Evolutionary conservation across 805 yeast genomes (phyloP).

Genomic region (Sugiyamaella smithiae): DNA sequence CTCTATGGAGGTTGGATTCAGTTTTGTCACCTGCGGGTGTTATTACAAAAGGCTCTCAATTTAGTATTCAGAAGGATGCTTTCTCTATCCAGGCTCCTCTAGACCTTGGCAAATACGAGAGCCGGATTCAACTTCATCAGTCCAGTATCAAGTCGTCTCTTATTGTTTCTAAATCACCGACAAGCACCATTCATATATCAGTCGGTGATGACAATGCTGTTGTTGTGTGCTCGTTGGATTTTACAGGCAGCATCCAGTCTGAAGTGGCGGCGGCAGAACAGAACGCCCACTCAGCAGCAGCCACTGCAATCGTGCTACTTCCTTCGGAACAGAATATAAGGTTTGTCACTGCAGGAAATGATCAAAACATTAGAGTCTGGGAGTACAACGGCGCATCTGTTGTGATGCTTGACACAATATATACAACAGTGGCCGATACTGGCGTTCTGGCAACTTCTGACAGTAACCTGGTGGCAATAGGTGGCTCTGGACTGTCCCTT

Average conservation of each 20-base stretch:
- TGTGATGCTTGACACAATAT: slow-evolving; percentile 40
- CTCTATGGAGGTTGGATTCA: slow-evolving; percentile 54
- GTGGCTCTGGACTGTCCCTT: slow-evolving; percentile 18
- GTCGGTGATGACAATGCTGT: slow-evolving; percentile 95
- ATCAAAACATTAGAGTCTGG: slow-evolving; percentile 77
- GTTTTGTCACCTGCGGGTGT: not conserved
- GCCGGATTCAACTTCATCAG: slow-evolving; percentile 59
- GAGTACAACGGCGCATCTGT: slow-evolving; percentile 32
- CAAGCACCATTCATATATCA: slow-evolving; percentile 45
- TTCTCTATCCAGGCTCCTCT: slow-evolving; percentile 1
- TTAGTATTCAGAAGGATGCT: not conserved
- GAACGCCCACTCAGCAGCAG: slow-evolving; percentile 81
- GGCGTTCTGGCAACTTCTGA: slow-evolving; percentile 50
- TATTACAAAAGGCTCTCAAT: not conserved
- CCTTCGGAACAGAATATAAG: slow-evolving; percentile 25
- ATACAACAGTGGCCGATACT: slow-evolving; percentile 88
- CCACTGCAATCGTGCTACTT: slow-evolving; percentile 55
- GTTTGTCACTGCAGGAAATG: slow-evolving; percentile 69
- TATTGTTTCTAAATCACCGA: slow-evolving; percentile 23
- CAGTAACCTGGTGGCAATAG: not conserved
- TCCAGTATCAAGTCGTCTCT: slow-evolving; percentile 74
- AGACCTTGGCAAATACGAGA: not conserved
- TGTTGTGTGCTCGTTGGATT: slow-evolving; percentile 38
- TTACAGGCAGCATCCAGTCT: not conserved
- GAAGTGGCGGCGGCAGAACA: slow-evolving; percentile 25